These are phyloP conservation scores for Penicillium alfredii DNA, from an alignment of 495 filamentous ascomycete genomes.

Conservation along the genomic window DNA sequence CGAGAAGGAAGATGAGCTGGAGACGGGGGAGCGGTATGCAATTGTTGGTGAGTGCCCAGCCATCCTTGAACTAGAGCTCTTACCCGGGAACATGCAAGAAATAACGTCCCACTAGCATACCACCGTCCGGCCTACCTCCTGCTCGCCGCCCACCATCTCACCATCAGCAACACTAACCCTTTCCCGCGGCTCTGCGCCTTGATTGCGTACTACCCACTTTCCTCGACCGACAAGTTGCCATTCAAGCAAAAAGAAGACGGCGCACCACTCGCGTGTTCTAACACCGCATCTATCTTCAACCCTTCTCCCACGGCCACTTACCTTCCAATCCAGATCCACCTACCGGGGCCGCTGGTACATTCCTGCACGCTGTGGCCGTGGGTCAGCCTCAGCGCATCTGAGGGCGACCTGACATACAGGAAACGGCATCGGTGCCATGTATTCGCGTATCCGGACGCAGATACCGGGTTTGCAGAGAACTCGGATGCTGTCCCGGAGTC, in stretches of 20 bases:
- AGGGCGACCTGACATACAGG: conserved; percentile 28
- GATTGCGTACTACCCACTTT: conserved; percentile 53
- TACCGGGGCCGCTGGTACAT: conserved; percentile 43
- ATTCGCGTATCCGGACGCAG: conserved; percentile 42
- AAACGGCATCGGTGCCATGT: conserved; percentile 41
- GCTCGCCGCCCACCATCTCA: conserved; percentile 46
- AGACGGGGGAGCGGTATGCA: conserved; percentile 41
- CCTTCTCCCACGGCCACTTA: conserved; percentile 24
- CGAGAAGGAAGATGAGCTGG: conserved; percentile 40
- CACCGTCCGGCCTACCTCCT: conserved; percentile 53
- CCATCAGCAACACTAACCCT: conserved; percentile 32
- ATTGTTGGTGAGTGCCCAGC: conserved; percentile 36
- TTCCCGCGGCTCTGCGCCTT: conserved; percentile 44
- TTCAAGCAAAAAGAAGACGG: conserved; percentile 4
- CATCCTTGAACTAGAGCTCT: too few species aligned
- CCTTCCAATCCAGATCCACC: conserved; percentile 48
- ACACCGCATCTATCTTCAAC: conserved; percentile 32
- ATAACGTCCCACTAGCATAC: too few species aligned
- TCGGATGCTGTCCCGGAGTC: too few species aligned
- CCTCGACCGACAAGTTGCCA: conserved; percentile 8
- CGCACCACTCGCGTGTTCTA: conserved; percentile 22
- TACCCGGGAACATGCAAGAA: too few species aligned
- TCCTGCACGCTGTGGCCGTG: conserved; percentile 28
- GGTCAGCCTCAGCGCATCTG: conserved; percentile 13
- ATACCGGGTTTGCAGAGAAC: conserved; percentile 51